A percentile compares a stretch with the other conserved stretches of the same genome.
Evolutionary conservation across 306 rosid species (phyloP).

Genomic region (Casuarina cunninghamiana): DNA sequence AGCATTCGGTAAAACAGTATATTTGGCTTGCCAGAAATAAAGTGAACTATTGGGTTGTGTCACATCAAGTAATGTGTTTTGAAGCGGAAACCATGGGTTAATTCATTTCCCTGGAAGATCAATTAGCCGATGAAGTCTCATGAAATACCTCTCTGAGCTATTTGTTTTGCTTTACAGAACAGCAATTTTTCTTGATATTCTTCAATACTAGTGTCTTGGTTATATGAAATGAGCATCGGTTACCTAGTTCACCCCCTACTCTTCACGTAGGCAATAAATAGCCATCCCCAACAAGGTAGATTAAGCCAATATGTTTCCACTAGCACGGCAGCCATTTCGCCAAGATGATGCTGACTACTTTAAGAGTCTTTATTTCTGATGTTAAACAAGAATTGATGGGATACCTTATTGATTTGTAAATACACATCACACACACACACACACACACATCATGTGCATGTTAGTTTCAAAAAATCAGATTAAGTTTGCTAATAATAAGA

Average conservation of each 20-base stretch:
- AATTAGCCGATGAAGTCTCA: not conserved
- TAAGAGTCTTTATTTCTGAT: not conserved
- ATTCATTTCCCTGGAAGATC: not conserved
- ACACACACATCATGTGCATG: too few relatives aligned
- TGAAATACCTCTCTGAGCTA: not conserved
- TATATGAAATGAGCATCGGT: not conserved
- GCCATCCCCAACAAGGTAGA: not conserved
- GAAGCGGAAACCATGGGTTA: not conserved
- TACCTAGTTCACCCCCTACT: not conserved
- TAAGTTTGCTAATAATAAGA: too few relatives aligned
- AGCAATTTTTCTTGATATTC: not conserved
- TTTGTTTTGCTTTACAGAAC: not conserved
- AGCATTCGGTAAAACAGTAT: not conserved
- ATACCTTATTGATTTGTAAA: not conserved
- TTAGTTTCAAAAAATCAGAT: too few relatives aligned
- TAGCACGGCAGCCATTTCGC: not conserved
- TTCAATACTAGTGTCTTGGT: not conserved
- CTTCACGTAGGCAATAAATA: not conserved
- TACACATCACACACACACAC: too few relatives aligned
- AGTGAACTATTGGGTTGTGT: not conserved
- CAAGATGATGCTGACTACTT: not conserved
- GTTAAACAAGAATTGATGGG: not conserved
- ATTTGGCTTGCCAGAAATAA: not conserved
- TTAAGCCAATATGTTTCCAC: not conserved
- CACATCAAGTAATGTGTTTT: not conserved